phyloP scores from a whole-genome alignment of 129 eudicot species.

The Artemisia argyi region DNA sequence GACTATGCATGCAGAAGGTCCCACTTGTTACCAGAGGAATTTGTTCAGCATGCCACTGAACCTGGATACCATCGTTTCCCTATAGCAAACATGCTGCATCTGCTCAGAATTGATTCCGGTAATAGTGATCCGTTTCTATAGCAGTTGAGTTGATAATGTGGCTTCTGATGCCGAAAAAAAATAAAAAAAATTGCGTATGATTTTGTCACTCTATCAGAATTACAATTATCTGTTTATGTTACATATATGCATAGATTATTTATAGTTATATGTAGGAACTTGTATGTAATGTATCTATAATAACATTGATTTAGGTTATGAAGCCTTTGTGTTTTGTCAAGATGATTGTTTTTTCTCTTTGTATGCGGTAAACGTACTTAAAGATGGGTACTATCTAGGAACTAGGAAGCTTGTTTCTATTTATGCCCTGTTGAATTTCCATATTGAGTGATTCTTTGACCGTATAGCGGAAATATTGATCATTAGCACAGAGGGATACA shows the following conservation, averaged over 20 bases:
- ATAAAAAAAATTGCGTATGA: conserved; percentile 13
- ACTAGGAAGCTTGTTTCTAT: too few species aligned
- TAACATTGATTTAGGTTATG: conserved; percentile 14
- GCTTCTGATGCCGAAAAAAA: conserved; percentile 34
- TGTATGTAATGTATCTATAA: conserved; percentile 20
- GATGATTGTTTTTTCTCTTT: background rate
- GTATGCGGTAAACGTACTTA: too few species aligned
- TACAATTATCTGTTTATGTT: background rate
- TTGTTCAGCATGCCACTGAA: conserved; percentile 77
- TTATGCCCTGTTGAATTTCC: too few species aligned
- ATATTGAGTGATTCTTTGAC: too few species aligned
- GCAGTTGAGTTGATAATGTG: conserved; percentile 20
- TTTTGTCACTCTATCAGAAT: conserved; percentile 20
- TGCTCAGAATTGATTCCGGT: conserved; percentile 63
- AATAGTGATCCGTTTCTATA: background rate
- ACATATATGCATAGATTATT: conserved; percentile 19
- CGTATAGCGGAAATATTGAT: too few species aligned
- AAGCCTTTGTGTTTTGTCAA: background rate
- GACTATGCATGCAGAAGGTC: conserved; percentile 57
- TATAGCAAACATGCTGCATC: conserved; percentile 70
- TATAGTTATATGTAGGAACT: conserved; percentile 13
- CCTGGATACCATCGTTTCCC: conserved; percentile 44
- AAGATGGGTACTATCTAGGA: too few species aligned
- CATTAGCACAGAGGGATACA: too few species aligned
- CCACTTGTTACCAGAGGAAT: conserved; percentile 96